phyloP scores from a whole-genome alignment of 2,329 filamentous ascomycete genomes.

The Phialophora tarda region DNA sequence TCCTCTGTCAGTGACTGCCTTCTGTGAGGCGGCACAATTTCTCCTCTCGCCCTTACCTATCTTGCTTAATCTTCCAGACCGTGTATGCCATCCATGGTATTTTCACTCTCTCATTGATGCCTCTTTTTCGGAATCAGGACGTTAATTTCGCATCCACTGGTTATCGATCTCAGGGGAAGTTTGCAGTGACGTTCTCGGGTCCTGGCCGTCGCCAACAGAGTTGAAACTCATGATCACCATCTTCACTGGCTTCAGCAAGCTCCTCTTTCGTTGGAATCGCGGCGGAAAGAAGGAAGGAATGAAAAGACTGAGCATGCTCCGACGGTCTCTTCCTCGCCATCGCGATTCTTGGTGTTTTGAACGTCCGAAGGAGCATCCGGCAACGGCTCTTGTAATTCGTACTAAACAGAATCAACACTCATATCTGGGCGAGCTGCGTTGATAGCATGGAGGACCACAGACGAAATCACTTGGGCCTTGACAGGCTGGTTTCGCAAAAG shows the following conservation, averaged over 20 bases:
- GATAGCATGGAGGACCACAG: not conserved
- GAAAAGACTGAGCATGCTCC: not conserved
- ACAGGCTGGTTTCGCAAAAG: not conserved
- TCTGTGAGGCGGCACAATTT: too few relatives aligned
- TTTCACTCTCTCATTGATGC: too few relatives aligned
- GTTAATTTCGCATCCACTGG: not conserved
- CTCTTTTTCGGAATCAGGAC: not conserved
- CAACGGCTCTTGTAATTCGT: not conserved
- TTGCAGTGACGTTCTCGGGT: not conserved
- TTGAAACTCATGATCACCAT: not conserved
- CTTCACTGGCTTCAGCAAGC: not conserved
- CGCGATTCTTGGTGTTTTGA: not conserved
- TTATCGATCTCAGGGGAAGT: not conserved
- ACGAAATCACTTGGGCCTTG: not conserved
- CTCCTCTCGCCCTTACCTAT: too few relatives aligned
- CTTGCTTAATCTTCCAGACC: too few relatives aligned
- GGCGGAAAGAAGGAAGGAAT: not conserved
- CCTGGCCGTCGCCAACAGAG: not conserved
- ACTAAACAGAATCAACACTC: not conserved
- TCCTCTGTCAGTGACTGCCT: too few relatives aligned
- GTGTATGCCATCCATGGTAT: too few relatives aligned
- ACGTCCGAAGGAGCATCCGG: not conserved
- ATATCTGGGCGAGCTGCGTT: not conserved
- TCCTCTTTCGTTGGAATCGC: not conserved
- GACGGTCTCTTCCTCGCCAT: not conserved